Conservation (phyloP, 768 basidiomycete genomes). For the Mycena rebaudengoi region DNA sequence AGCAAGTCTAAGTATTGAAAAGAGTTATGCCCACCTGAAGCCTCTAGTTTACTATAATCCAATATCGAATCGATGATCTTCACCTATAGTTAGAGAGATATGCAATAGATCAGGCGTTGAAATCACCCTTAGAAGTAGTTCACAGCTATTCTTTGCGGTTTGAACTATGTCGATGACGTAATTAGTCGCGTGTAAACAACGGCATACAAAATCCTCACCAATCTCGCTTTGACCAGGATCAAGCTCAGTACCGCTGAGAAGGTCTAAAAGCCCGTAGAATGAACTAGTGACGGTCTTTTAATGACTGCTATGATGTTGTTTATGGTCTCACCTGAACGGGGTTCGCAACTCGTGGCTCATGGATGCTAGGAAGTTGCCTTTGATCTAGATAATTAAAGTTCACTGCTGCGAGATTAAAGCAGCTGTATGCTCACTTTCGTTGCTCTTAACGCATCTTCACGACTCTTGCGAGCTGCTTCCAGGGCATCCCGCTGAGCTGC, state of each 20-base stretch:
- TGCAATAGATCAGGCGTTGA: not conserved
- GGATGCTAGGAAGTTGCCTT: constrained; percentile 76
- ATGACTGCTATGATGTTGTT: no score
- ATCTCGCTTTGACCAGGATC: constrained; percentile 76
- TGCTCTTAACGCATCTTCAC: constrained; percentile 78
- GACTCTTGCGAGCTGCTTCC: constrained; percentile 72
- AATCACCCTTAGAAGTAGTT: constrained; percentile 70
- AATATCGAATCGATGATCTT: constrained; percentile 83
- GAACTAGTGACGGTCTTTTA: no score
- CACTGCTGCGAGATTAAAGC: no score
- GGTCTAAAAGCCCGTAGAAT: constrained; percentile 79
- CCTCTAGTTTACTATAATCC: constrained; percentile 84
- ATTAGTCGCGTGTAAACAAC: not conserved
- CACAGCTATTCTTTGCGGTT: constrained; percentile 83
- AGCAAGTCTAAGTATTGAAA: constrained; percentile 11
- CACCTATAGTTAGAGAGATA: constrained; percentile 10
- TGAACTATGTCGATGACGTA: constrained; percentile 56
- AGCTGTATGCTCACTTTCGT: constrained; percentile 62
- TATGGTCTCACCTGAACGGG: no score
- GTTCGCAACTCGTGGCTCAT: constrained; percentile 85
- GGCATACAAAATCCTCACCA: constrained; percentile 44
- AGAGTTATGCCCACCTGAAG: constrained; percentile 56
- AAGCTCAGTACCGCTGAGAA: constrained; percentile 76
- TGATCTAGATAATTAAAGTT: constrained; percentile 67
- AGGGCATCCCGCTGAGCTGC: constrained; percentile 73